Percentiles rank a stretch among this genome's conserved stretches.
Evolutionary conservation across 2,329 filamentous ascomycete genomes (phyloP).

Genomic region (Sclerotiophoma versabilis): DNA sequence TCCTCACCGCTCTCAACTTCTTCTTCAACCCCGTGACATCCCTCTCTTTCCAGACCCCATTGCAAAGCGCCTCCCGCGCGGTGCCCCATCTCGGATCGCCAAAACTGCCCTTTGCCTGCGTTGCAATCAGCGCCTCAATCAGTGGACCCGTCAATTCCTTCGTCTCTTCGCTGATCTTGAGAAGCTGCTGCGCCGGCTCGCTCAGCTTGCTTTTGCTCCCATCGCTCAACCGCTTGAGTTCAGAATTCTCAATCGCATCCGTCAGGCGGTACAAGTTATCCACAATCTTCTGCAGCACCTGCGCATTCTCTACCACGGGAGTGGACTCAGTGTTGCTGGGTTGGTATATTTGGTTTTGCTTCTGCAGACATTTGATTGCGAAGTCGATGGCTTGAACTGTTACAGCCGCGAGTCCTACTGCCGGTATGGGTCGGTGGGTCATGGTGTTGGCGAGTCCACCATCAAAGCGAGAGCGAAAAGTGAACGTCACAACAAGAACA

Average conservation of each 20-base stretch:
- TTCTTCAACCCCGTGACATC: slow-evolving; percentile 37
- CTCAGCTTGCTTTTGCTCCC: slow-evolving; percentile 34
- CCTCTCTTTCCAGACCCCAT: slow-evolving; percentile 41
- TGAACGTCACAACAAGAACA: slow-evolving; percentile 3
- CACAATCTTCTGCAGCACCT: slow-evolving; percentile 30
- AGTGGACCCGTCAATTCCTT: slow-evolving; percentile 28
- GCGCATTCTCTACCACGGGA: slow-evolving; percentile 26
- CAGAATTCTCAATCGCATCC: slow-evolving; percentile 27
- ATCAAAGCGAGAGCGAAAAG: slow-evolving; percentile 9
- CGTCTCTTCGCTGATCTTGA: slow-evolving; percentile 35
- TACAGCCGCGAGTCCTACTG: slow-evolving; percentile 28
- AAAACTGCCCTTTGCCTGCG: slow-evolving; percentile 30
- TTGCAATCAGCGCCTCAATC: slow-evolving; percentile 29
- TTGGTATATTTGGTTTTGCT: slow-evolving; percentile 35
- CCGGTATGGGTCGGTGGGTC: slow-evolving; percentile 25
- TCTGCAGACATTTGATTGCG: slow-evolving; percentile 29
- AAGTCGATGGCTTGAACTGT: slow-evolving; percentile 36
- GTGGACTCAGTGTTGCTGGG: slow-evolving; percentile 17
- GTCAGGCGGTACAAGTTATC: slow-evolving; percentile 35
- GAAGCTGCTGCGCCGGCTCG: slow-evolving; percentile 34
- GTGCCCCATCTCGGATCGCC: slow-evolving; percentile 32
- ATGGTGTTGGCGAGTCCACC: slow-evolving; percentile 14
- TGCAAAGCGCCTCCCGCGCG: slow-evolving; percentile 41
- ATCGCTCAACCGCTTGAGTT: slow-evolving; percentile 28
- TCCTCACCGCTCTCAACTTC: slow-evolving; percentile 29